A percentile compares a stretch with the other conserved stretches of the same genome.
phyloP scores from a whole-genome alignment of 176 grass and related monocot genomes.

The bread wheat (Triticum aestivum) region IWGSC_CS_RefSeq_v2.1 NC_057803.1:753050082-753050581 shows the following conservation, averaged over 20 bases:
- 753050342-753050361: too few relatives aligned
- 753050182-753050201: background rate
- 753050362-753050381: background rate
- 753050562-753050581: background rate
- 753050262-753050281: background rate
- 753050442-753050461: background rate
- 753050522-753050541: constrained; percentile 31
- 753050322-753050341: too few relatives aligned
- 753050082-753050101: constrained; percentile 46
- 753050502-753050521: constrained; percentile 23
- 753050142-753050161: constrained; percentile 21
- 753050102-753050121: constrained; percentile 41
- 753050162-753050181: constrained; percentile 11
- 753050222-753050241: constrained; percentile 3
- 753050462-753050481: background rate
- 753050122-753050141: constrained; percentile 39
- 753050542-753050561: background rate
- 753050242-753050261: background rate
- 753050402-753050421: constrained; percentile 32
- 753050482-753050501: background rate
- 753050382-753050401: background rate
- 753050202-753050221: background rate
- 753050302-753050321: too few relatives aligned
- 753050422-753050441: constrained; percentile 27
- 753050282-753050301: too few relatives aligned